A percentile compares a stretch with the other conserved stretches of the same genome.
Conservation (phyloP, 2,329 filamentous ascomycete genomes). For the Ilyonectria destructans region DNA sequence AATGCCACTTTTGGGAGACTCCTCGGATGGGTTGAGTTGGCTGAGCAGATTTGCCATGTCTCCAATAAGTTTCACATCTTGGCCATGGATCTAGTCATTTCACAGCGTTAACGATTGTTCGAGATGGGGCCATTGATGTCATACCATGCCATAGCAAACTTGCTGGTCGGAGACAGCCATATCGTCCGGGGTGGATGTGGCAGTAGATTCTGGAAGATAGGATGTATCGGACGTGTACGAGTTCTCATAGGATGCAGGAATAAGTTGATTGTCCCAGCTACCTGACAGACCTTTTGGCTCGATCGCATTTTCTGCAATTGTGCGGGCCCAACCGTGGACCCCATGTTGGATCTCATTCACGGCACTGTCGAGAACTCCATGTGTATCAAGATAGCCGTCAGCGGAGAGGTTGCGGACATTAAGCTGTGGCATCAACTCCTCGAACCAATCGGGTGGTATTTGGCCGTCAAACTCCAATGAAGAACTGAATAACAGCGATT, state of each 20-base stretch:
- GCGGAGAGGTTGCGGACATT: neutral
- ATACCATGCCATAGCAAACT: slow-evolving; percentile 32
- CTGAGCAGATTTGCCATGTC: slow-evolving; percentile 7
- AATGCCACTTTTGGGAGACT: neutral
- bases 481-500: too few species aligned
- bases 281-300: neutral
- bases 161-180: neutral
- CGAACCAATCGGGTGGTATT: too few species aligned
- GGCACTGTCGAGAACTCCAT: neutral
- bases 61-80: slow-evolving; percentile 27
- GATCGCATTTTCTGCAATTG: neutral
- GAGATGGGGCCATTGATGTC: neutral
- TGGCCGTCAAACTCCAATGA: too few species aligned
- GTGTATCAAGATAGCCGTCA: neutral
- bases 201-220: neutral
- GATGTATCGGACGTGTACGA: too few species aligned
- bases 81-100: slow-evolving; percentile 12
- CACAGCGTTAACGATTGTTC: neutral
- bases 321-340: neutral
- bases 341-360: slow-evolving; percentile 7
- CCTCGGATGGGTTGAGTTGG: neutral
- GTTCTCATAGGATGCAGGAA: neutral
- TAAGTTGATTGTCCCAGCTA: neutral
- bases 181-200: neutral
- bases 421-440: too few species aligned